Base-by-base conservation (phyloP, 176 grass and related monocot species). In the Typha latifolia region DNA sequence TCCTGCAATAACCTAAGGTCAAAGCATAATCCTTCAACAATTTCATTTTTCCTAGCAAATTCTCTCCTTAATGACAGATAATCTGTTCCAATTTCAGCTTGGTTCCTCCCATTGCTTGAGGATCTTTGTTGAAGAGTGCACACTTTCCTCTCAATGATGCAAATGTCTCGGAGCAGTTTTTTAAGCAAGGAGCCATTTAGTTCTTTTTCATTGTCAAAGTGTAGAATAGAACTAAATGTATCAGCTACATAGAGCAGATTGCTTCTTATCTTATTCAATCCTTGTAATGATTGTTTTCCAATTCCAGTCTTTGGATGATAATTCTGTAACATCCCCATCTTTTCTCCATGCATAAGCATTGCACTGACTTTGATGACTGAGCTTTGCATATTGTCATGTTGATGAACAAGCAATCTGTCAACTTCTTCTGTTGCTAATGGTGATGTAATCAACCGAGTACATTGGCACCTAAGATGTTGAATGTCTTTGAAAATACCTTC, bases 1-100 rank as follows among this genome's bases (percentile, higher is more conserved):
- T 95, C 90, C 84, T 95, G 90, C 61, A 95, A 74, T 75, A 95
- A 61, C 73, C 82, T 86, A 20, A 95, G 72, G 73, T 95, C 90
- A 84, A 86, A 90, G 72, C 68, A 89, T 48, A 95, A 75, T 49
- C 86, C 90, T 86, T 86, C 74, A 53, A 78, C 77, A 63, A 95
- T 79, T 71, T 90, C 72, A 62, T 71, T 77, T 78, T 90, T 90
- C 78, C 83, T 77, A 62, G 80, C 78, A 77, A 82, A 81, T 24
- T 90, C 90, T 71, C 66, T 86, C 72, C 61, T 86, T 32, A 89
- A 67, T 61, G 77, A 85, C 26, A 74, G 73, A 62, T 74, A 80
- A 7, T 80, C 73, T 74, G 66, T 23, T 37, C 34, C 34, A 61
- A 32, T 34, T 52, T 72, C 61, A 70, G 12, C 62, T 43, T 34